These are phyloP conservation scores for Epichloe typhina DNA, from an alignment of 2,329 filamentous ascomycete species.

Conservation along the genomic window DNA sequence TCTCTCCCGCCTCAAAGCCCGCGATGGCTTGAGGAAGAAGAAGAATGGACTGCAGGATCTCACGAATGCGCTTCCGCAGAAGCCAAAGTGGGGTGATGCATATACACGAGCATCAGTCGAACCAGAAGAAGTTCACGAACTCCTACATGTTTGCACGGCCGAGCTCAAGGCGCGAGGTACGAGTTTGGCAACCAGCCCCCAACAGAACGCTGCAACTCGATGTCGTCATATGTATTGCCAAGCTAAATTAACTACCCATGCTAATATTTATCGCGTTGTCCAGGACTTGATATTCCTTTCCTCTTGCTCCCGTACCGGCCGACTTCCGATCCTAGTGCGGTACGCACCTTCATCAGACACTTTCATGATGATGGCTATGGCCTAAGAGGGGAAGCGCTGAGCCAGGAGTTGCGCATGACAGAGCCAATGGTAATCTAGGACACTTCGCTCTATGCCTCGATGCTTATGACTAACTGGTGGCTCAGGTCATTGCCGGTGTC, in stretches of 20 bases:
- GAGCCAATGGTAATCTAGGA: conserved; percentile 71
- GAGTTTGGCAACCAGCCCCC: conserved; percentile 15
- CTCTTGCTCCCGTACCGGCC: conserved; percentile 89
- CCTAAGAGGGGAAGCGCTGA: conserved; percentile 55
- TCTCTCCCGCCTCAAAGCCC: conserved; percentile 58
- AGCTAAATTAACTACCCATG: neutral
- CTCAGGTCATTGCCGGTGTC: conserved; percentile 78
- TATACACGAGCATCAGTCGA: conserved; percentile 73
- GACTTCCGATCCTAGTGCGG: conserved; percentile 79
- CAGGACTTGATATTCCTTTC: conserved; percentile 83
- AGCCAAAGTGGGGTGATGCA: conserved; percentile 76
- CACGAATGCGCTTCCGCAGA: conserved; percentile 41
- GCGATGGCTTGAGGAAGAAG: conserved; percentile 57
- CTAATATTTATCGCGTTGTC: conserved; percentile 1
- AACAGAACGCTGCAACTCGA: neutral
- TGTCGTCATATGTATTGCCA: neutral
- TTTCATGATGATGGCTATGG: conserved; percentile 65
- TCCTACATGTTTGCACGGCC: conserved; percentile 70
- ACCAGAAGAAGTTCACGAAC: conserved; percentile 80
- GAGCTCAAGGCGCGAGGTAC: conserved; percentile 92
- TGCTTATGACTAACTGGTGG: neutral
- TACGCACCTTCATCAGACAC: conserved; percentile 82
- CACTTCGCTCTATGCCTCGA: neutral
- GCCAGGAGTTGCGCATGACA: conserved; percentile 79
- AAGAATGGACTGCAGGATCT: conserved; percentile 45